phyloP scores from a whole-genome alignment of 164 flowering plant genomes.

The Santalum album region DNA sequence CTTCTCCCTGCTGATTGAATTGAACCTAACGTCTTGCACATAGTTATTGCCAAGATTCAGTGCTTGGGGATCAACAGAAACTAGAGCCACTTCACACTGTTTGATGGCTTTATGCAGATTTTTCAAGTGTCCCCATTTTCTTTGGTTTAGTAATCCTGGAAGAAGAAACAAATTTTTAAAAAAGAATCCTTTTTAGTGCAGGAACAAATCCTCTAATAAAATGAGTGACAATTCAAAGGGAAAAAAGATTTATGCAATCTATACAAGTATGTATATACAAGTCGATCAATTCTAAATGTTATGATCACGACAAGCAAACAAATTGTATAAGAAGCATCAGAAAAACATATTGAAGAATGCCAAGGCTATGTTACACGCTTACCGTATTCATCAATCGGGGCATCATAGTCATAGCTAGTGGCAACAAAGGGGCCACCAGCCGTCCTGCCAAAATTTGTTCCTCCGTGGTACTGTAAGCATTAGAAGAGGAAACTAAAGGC shows the following conservation, averaged over 20 bases:
- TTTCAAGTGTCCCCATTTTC: conserved; percentile 38
- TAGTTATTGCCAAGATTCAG: conserved; percentile 27
- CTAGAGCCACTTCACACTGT: conserved; percentile 32
- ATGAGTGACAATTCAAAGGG: no score
- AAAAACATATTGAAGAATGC: no score
- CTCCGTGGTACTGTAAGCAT: conserved; percentile 46
- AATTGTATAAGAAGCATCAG: no score
- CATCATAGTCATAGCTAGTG: conserved; percentile 64
- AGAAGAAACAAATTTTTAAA: no score
- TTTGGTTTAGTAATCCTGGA: conserved; percentile 44
- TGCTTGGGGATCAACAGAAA: conserved; percentile 27
- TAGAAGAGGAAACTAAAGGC: background rate
- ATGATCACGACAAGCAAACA: no score
- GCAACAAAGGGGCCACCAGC: conserved; percentile 61
- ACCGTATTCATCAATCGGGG: conserved; percentile 68
- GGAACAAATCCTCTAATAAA: no score
- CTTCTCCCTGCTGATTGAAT: no score
- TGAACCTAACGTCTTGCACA: conserved; percentile 53
- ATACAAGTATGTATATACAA: no score
- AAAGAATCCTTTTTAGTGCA: no score
- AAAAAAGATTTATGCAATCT: no score
- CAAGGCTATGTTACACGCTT: no score
- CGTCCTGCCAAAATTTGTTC: conserved; percentile 61
- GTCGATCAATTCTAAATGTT: no score
- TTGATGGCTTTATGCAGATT: conserved; percentile 40